Percentiles rank a stretch among this genome's conserved stretches.
phyloP scores from a whole-genome alignment of 2,329 filamentous ascomycete genomes.

The Diaporthe sp. region DNA sequence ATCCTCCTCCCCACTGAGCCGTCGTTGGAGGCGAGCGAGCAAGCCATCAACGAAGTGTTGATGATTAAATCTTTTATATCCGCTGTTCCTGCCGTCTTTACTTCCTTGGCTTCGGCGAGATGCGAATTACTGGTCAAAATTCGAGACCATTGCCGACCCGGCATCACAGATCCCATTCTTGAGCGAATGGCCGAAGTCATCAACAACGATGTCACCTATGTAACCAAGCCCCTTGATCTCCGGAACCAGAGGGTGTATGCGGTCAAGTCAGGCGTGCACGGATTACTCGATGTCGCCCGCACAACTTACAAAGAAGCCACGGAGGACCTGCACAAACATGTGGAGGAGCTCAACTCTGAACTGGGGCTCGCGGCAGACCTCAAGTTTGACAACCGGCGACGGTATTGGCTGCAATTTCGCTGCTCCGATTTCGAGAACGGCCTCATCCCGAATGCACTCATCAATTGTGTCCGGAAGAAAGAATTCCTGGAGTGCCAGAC shows the following conservation, averaged over 20 bases:
- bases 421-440: slow-evolving; percentile 72
- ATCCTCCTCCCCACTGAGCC: slow-evolving; percentile 79
- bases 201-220: slow-evolving; percentile 85
- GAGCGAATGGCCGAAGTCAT: slow-evolving; percentile 77
- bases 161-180: slow-evolving; percentile 71
- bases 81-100: slow-evolving; percentile 75
- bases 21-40: slow-evolving; percentile 78
- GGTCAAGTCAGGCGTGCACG: slow-evolving; percentile 80
- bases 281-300: slow-evolving; percentile 88
- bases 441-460: slow-evolving; percentile 75
- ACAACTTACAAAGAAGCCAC: slow-evolving; percentile 92
- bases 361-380: slow-evolving; percentile 74
- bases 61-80: slow-evolving; percentile 87
- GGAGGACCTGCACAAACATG: slow-evolving; percentile 69
- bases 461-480: slow-evolving; percentile 82
- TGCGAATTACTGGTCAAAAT: slow-evolving; percentile 77
- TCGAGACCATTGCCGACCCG: slow-evolving; percentile 76
- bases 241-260: slow-evolving; percentile 78
- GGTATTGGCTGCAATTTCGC: slow-evolving; percentile 82
- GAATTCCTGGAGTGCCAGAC: slow-evolving; percentile 91
- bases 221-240: slow-evolving; percentile 84
- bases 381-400: slow-evolving; percentile 81
- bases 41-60: slow-evolving; percentile 87
- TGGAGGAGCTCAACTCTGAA: slow-evolving; percentile 76
- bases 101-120: slow-evolving; percentile 74